phyloP scores from a whole-genome alignment of 345 rosid species.

The Dovyalis caffra region DNA sequence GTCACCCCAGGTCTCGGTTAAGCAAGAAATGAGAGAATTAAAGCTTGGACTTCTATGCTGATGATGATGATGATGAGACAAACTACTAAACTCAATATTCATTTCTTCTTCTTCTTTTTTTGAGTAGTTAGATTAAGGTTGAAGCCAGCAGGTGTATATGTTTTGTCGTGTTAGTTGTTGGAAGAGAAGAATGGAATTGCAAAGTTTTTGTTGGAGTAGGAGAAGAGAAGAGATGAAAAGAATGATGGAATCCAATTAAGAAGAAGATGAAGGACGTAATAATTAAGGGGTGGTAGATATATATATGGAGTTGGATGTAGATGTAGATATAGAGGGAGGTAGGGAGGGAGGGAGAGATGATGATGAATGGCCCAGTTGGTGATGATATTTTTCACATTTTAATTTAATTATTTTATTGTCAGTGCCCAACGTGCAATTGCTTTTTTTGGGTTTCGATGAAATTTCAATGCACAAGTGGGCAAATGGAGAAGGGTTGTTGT shows the following conservation, averaged over 20 bases:
- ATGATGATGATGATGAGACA: conserved; percentile 10
- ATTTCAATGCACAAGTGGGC: neutral
- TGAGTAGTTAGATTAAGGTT: neutral
- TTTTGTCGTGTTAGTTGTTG: neutral
- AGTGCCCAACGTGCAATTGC: neutral
- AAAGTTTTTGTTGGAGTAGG: neutral
- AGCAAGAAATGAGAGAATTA: conserved; percentile 12
- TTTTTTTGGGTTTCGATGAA: neutral
- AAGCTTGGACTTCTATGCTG: conserved; percentile 5
- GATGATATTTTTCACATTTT: neutral
- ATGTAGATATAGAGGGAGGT: too few species aligned
- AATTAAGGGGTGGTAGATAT: neutral
- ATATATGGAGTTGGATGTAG: too few species aligned
- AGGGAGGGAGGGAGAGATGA: neutral
- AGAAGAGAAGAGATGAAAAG: neutral
- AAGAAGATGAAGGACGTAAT: neutral
- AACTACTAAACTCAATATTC: neutral
- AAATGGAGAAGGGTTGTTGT: neutral
- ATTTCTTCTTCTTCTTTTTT: neutral
- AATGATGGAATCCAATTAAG: neutral
- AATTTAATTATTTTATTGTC: neutral
- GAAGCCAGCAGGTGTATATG: neutral
- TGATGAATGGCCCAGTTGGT: neutral
- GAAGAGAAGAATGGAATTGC: neutral
- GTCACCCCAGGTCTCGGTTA: conserved; percentile 33